Percentiles rank a stretch among this genome's conserved stretches.
Conservation (phyloP, 495 filamentous ascomycete genomes). For the Mycothermus thermophilus region DNA sequence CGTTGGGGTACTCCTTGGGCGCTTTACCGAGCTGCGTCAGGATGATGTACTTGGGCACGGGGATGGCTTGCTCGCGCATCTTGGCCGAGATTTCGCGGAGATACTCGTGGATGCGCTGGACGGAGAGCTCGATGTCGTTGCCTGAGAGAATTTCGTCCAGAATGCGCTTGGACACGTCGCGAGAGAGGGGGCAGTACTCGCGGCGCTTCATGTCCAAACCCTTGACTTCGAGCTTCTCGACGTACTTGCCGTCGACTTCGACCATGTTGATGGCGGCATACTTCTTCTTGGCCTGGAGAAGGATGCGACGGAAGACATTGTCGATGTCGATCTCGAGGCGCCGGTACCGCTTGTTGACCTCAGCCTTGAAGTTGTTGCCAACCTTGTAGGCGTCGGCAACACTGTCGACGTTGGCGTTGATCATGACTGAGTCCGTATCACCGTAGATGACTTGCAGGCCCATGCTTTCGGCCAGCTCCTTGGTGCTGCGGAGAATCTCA, state of each 20-base stretch:
- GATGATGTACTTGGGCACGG: conserved; percentile 81
- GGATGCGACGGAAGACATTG: conserved; percentile 84
- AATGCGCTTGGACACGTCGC: conserved; percentile 75
- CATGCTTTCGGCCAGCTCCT: conserved; percentile 81
- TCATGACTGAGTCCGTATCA: conserved; percentile 99
- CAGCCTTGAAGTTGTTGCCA: conserved; percentile 51
- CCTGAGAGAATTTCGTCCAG: conserved; percentile 87
- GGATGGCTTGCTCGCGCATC: conserved; percentile 66
- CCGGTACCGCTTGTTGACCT: conserved; percentile 78
- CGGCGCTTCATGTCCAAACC: conserved; percentile 93
- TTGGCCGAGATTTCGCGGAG: conserved; percentile 65
- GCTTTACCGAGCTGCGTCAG: conserved; percentile 93
- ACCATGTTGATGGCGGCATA: conserved; percentile 94
- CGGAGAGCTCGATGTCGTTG: conserved; percentile 77
- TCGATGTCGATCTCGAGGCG: conserved; percentile 96
- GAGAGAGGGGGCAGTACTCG: conserved; percentile 89
- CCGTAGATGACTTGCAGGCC: conserved; percentile 90
- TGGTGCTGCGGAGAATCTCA: conserved; percentile 91
- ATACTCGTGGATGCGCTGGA: conserved; percentile 84
- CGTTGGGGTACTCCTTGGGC: conserved; percentile 85
- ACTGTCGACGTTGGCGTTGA: conserved; percentile 93
- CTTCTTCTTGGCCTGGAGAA: conserved; percentile 98
- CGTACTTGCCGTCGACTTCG: conserved; percentile 73
- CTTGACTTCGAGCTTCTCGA: conserved; percentile 95
- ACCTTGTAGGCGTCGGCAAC: conserved; percentile 82